These are phyloP conservation scores for Hordeum vulgare DNA, from an alignment of 176 grass and related monocot species.

Conservation along the genomic window DNA sequence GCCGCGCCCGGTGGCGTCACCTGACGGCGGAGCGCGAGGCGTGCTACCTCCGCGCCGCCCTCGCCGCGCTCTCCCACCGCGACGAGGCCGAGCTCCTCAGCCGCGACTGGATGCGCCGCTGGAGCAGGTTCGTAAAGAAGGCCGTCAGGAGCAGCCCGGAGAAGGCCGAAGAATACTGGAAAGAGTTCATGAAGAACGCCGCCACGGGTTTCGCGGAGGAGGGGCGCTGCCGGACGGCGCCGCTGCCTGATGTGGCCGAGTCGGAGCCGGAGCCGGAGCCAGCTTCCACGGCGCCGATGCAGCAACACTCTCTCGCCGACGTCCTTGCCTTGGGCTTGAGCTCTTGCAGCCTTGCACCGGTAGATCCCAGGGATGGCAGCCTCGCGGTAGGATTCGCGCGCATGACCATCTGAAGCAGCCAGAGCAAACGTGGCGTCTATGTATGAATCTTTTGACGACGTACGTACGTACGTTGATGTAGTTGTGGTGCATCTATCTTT, in stretches of 20 bases:
- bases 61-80: not conserved
- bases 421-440: not conserved
- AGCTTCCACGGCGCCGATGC: not conserved
- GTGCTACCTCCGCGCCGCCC: not conserved
- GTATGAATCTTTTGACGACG: no score
- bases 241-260: no score
- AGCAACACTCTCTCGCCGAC: not conserved
- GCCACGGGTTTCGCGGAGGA: not conserved
- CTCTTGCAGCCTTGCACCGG: not conserved
- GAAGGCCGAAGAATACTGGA: not conserved
- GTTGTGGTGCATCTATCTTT: no score
- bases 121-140: not conserved
- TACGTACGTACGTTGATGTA: no score
- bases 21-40: not conserved
- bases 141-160: not conserved
- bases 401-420: not conserved
- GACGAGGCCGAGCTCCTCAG: not conserved
- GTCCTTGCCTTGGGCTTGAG: not conserved
- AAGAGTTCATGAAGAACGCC: not conserved
- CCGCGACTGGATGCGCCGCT: not conserved
- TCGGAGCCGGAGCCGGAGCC: no score
- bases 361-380: not conserved
- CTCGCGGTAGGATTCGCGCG: not conserved
- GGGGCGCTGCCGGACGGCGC: no score
- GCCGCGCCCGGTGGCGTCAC: not conserved